These are phyloP conservation scores for Lasiosphaeria ovina DNA, from an alignment of 495 filamentous ascomycete species.

Conservation along the genomic window DNA sequence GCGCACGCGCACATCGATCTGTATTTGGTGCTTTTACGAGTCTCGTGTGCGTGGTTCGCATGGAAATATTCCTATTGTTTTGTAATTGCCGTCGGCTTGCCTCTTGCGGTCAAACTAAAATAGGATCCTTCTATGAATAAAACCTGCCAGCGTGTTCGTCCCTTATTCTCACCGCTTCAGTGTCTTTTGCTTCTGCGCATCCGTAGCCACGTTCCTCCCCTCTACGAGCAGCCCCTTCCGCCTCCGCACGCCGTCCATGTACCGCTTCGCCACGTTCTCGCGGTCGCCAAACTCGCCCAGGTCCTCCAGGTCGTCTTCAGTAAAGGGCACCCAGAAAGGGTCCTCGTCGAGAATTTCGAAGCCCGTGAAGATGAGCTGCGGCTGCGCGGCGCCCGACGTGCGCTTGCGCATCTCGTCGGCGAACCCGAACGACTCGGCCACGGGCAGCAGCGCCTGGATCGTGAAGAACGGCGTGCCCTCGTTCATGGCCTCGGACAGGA, in stretches of 20 bases:
- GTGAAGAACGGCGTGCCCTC: constrained; percentile 97
- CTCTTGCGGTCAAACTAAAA: too few species aligned
- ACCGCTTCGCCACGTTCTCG: constrained; percentile 93
- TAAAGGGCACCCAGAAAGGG: constrained; percentile 96
- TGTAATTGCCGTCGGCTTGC: too few species aligned
- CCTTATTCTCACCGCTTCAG: constrained; percentile 69
- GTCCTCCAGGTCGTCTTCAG: constrained; percentile 96
- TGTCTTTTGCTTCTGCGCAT: constrained; percentile 99
- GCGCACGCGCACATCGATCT: background rate
- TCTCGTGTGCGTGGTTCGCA: background rate
- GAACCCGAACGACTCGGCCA: constrained; percentile 94
- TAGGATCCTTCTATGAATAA: background rate
- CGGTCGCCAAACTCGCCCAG: constrained; percentile 86
- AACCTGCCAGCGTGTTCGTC: background rate
- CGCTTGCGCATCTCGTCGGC: constrained; percentile 92
- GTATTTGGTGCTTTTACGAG: background rate
- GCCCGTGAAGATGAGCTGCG: constrained; percentile 89
- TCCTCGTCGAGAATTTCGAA: constrained; percentile 90
- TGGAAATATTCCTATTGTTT: too few species aligned
- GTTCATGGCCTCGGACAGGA: constrained; percentile 86
- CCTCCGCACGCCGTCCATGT: constrained; percentile 83
- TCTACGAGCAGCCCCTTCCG: constrained; percentile 85
- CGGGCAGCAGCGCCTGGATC: constrained; percentile 79
- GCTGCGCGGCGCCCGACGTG: constrained; percentile 84
- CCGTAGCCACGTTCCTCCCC: constrained; percentile 65